phyloP scores from a whole-genome alignment of 257 asterid species.

The Phtheirospermum japonicum region DNA sequence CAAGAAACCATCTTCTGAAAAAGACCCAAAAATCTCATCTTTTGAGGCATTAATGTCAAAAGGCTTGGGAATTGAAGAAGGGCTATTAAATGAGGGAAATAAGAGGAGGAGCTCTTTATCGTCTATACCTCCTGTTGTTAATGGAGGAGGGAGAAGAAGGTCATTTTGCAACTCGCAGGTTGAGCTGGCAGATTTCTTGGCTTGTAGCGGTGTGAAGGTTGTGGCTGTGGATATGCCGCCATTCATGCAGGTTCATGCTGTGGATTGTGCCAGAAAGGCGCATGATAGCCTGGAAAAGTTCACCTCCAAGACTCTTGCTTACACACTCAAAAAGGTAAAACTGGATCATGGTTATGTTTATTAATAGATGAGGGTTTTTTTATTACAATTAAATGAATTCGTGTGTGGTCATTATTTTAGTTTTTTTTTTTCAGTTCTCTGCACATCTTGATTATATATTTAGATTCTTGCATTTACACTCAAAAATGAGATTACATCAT shows the following conservation, averaged over 20 bases:
- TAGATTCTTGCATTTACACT: too few relatives aligned
- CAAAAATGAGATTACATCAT: neutral
- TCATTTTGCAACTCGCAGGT: conserved; percentile 62
- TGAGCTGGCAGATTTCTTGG: conserved; percentile 72
- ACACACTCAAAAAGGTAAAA: conserved; percentile 76
- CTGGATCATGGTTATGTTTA: conserved; percentile 1
- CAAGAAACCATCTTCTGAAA: conserved; percentile 34
- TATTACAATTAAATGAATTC: too few relatives aligned
- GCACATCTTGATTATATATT: too few relatives aligned
- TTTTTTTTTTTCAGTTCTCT: too few relatives aligned
- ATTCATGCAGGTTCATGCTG: conserved; percentile 93
- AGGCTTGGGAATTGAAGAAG: conserved; percentile 33
- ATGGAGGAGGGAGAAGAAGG: conserved; percentile 48
- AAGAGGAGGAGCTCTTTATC: conserved; percentile 40
- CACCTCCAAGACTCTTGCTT: conserved; percentile 88
- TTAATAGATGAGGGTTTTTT: neutral
- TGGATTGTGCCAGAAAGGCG: conserved; percentile 81
- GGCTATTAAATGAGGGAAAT: conserved; percentile 24
- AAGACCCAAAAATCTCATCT: conserved; percentile 27
- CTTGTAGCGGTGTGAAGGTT: conserved; percentile 67
- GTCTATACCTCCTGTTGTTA: conserved; percentile 29
- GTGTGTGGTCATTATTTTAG: neutral
- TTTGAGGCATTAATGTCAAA: conserved; percentile 38
- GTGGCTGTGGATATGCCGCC: conserved; percentile 98
- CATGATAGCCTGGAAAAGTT: conserved; percentile 93